Conservation (phyloP, 192 early-diverging fungal genomes). For the Coemansia asiatica region DNA sequence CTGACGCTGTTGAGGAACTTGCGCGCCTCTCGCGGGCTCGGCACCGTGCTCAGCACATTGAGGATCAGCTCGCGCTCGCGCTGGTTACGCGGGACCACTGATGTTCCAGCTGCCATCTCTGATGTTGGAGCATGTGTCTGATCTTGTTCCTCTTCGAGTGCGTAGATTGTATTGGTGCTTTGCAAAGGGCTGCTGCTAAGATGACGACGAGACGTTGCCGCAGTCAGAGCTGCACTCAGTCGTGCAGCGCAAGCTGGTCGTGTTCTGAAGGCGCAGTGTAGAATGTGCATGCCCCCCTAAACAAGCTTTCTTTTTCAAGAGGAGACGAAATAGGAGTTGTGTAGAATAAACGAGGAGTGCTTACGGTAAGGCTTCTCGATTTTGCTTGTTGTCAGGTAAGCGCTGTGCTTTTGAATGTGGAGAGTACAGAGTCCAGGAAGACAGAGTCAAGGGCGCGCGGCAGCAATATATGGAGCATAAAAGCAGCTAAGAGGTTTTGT, state of each 20-base stretch:
- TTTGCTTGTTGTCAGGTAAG: not conserved
- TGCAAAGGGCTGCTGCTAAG: not conserved
- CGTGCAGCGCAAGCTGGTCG: too few relatives aligned
- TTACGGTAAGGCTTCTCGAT: not conserved
- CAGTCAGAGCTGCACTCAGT: too few relatives aligned
- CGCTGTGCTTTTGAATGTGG: not conserved
- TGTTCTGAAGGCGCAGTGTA: not conserved
- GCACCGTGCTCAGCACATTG: constrained; percentile 49
- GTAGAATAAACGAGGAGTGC: not conserved
- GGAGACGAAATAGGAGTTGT: not conserved
- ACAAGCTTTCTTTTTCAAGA: not conserved
- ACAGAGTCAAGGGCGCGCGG: not conserved
- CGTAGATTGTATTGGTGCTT: not conserved
- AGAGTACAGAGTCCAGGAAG: not conserved
- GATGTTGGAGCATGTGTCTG: not conserved
- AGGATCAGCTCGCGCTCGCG: constrained; percentile 54
- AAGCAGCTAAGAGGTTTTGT: not conserved
- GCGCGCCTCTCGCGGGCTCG: constrained; percentile 53
- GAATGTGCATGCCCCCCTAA: not conserved
- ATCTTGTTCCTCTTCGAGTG: not conserved
- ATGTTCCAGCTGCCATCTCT: not conserved
- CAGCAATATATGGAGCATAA: not conserved
- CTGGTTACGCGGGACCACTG: not conserved
- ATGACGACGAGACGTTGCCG: not conserved
- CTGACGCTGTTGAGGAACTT: constrained; percentile 50